Base-by-base conservation (phyloP, 225 moss, liverwort and hornwort genomes). In the Marchantia paleacea region DNA sequence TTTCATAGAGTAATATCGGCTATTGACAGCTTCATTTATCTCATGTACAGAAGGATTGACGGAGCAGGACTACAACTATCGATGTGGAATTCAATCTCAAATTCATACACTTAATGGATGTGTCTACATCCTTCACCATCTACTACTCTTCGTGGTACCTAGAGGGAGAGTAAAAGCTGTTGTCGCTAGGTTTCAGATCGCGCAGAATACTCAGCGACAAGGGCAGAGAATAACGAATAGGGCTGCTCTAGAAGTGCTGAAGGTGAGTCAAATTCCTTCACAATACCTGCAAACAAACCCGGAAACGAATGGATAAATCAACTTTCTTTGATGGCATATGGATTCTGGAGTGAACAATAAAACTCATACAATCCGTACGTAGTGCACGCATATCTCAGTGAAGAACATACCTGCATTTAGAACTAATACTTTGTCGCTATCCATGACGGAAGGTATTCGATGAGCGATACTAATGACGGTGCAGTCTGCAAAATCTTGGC, bases 391-490 rank as follows among this genome's bases (percentile, higher is more conserved):
- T 39, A 39, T 2, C 39, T 24, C 50, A 72, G 8, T 0, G 31
- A 11, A 48, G 12, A 10, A 62, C 65, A 18, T 55, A 88, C 92
- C 87, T 76, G 88, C 90, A 61, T 93, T 90, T 52, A 96, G 90
- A 26, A 96, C 93, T n/a, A 96, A 73, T 53, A 96, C 93, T 84
- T 89, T 89, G 87, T 93, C 86, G 50, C 90, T 88, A 63, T 96
- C 95, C 93, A 96, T 96, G 69, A 96, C 95, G 4, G 89, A 90
- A 16, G 96, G 94, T 73, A 96, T 93, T 53, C 96, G 88, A 79
- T 96, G 96, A 30, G 96, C 96, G 62, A 96, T 94, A 81, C 96
- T 96, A 72, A 96, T 85, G 49, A 96, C 93, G 0, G 96, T 93
- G 79, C 89, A 94, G 50, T 84, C 76, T 0, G 79, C 72, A 39